Evolutionary conservation across 371 early-diverging fungal genomes (phyloP).

Genomic region (Capillidium rhysosporum): DNA sequence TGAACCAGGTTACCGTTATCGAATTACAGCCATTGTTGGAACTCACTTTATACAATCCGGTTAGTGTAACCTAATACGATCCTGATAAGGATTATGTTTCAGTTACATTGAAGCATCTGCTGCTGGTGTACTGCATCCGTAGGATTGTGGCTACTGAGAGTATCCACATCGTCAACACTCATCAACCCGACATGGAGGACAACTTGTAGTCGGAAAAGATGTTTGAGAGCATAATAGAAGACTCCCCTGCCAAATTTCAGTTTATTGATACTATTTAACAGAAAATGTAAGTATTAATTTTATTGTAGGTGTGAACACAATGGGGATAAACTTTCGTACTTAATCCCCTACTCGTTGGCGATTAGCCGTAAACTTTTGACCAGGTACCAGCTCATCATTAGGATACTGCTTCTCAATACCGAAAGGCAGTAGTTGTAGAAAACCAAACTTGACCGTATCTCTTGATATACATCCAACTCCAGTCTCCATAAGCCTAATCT

Average conservation of each 20-base stretch:
- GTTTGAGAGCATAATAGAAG: not conserved
- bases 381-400: slow-evolving; percentile 80
- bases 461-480: slow-evolving; percentile 1
- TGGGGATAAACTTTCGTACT: slow-evolving; percentile 53
- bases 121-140: slow-evolving; percentile 27
- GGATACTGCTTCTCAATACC: slow-evolving; percentile 72
- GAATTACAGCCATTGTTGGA: slow-evolving; percentile 72
- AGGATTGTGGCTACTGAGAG: slow-evolving; percentile 28
- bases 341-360: slow-evolving; percentile 71
- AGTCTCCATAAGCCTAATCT: too few species aligned
- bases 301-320: slow-evolving; percentile 43
- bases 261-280: not conserved
- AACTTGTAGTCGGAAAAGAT: not conserved
- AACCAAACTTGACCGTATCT: slow-evolving; percentile 44
- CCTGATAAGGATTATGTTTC: slow-evolving; percentile 69
- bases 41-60: slow-evolving; percentile 65
- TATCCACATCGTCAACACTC: slow-evolving; percentile 21
- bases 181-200: not conserved
- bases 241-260: not conserved
- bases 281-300: not conserved
- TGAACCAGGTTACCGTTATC: slow-evolving; percentile 32
- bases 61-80: slow-evolving; percentile 57
- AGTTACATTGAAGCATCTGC: slow-evolving; percentile 34
- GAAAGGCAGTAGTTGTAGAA: slow-evolving; percentile 54
- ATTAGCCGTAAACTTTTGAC: slow-evolving; percentile 58